Evolutionary conservation across 306 rosid species (phyloP).

Genomic region (Vigna mungo): DNA sequence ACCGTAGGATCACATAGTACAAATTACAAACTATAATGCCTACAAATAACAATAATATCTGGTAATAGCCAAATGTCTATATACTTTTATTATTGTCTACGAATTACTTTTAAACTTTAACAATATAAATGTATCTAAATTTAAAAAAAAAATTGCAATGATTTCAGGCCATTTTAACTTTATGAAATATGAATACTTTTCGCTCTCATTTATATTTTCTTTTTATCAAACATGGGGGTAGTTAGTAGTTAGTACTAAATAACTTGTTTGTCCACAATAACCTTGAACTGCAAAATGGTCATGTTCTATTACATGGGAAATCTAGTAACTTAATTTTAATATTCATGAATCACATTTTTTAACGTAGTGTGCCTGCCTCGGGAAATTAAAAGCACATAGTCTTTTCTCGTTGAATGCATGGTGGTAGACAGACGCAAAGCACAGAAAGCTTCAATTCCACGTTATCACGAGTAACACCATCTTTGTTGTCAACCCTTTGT

Average conservation of each 20-base stretch:
- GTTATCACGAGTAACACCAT: slow-evolving; percentile 40
- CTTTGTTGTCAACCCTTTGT: slow-evolving; percentile 33
- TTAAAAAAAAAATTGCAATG: too few species aligned
- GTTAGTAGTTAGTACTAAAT: neutral
- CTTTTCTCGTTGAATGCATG: slow-evolving; percentile 53
- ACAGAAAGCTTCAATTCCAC: slow-evolving; percentile 52
- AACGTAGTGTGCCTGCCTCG: slow-evolving; percentile 34
- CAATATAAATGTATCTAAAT: too few species aligned
- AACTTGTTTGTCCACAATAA: slow-evolving; percentile 16
- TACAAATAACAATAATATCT: too few species aligned
- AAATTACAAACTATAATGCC: too few species aligned
- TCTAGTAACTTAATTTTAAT: slow-evolving; percentile 5
- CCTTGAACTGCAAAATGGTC: slow-evolving; percentile 48
- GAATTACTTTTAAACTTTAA: too few species aligned
- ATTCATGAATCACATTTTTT: neutral
- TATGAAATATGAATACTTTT: too few species aligned
- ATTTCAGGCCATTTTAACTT: too few species aligned
- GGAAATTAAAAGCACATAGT: slow-evolving; percentile 25
- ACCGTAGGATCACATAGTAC: too few species aligned
- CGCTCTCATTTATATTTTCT: neutral
- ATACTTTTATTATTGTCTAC: too few species aligned
- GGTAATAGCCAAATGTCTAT: too few species aligned
- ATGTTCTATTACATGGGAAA: slow-evolving; percentile 46
- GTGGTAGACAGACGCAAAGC: slow-evolving; percentile 69
- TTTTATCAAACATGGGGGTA: neutral